Evolutionary conservation across 2,329 filamentous ascomycete species (phyloP), one percentile per base, ranked within the genome.

Genomic region (Volutella citrinella): DNA sequence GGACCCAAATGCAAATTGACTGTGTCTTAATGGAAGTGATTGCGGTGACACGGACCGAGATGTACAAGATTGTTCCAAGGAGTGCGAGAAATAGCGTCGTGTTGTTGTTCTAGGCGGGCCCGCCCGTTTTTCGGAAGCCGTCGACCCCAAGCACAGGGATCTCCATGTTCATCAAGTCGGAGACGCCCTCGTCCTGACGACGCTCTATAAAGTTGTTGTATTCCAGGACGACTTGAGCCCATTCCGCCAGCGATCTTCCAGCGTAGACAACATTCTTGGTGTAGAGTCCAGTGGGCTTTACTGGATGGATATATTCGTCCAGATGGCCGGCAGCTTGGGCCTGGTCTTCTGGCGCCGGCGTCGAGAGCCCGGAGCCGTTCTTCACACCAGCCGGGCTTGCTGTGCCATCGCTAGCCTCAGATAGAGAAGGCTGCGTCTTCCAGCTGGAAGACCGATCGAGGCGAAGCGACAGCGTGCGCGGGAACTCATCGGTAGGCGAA

Each of bases 191-290:
- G 28, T 80, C 78, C 32, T 80, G 80, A 34, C 87, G 74, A 27
- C 86, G 72, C 38, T 91, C 85, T 19, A 88, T 78, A 59, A 91
- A 93, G 52, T 80, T 86, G 61, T 90, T 87, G 65, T 81, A 87
- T 57, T 93, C 87, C 36, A 77, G 76, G 12, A 89, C 78, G 14
- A 91, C 76, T 13, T 86, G 66, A 14, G 73, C 70, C 87, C 87
- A 93, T 59, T 93, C 87, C 0, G 85, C 85, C 27, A 93, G 68
- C 1, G 87, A 82, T 14, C 84, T 73, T 3, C 87, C 87, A 4
- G 76, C 69, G 56, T 91, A 84, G 30, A 76, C 76, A 8, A 71
- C 65, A 17, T 69, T 70, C 27, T 63, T 60, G 11, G 60, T 58
- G 34, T 63, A 71, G 3, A 65, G 45, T 6, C 72, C 72, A 3